phyloP scores from a whole-genome alignment of 1,139 yeast genomes.

The Suhomyces coccinellae region DNA sequence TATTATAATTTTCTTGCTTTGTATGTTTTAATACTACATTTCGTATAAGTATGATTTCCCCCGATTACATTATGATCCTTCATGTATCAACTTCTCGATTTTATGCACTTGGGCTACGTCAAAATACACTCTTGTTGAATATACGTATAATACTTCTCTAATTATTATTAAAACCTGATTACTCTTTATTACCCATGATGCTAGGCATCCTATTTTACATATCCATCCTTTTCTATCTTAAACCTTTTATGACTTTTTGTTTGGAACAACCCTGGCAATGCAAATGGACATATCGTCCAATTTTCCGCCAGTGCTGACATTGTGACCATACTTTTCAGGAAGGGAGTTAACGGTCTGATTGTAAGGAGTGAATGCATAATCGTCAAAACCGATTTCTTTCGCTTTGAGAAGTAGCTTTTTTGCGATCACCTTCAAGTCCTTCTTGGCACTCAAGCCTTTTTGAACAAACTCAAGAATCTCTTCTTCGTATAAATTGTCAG shows the following conservation, averaged over 20 bases:
- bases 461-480: conserved; percentile 45
- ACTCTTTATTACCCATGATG: not conserved
- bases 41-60: no score
- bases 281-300: conserved; percentile 57
- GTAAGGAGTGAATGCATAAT: conserved; percentile 55
- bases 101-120: no score
- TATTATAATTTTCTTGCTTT: no score
- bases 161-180: not conserved
- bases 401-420: conserved; percentile 43
- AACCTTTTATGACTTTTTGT: conserved; percentile 1
- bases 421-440: conserved; percentile 40
- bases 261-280: conserved; percentile 42
- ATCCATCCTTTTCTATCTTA: conserved; percentile 1
- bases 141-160: no score
- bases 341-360: conserved; percentile 52
- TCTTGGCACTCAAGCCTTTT: conserved; percentile 29
- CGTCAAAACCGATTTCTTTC: conserved; percentile 55
- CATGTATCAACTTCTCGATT: no score
- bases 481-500: conserved; percentile 52
- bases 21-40: no score
- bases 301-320: conserved; percentile 51
- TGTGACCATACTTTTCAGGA: conserved; percentile 35
- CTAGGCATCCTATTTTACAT: not conserved
- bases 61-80: no score
- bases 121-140: no score